These are phyloP conservation scores for Aspergillus amoenus DNA, from an alignment of 2,329 filamentous ascomycete species.

Conservation along the genomic window DNA sequence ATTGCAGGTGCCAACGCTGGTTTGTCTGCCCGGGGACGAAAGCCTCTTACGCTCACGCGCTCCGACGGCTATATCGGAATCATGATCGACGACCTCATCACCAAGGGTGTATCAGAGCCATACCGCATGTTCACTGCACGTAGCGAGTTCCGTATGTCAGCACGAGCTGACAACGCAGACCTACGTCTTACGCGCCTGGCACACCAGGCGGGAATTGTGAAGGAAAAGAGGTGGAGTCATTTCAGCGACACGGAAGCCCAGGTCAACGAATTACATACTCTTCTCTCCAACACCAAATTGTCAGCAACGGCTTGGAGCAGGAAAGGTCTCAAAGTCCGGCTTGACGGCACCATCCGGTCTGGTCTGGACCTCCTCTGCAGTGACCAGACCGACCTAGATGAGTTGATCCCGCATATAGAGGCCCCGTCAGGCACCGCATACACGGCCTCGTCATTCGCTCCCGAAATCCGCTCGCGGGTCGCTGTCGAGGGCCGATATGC, in stretches of 20 bases:
- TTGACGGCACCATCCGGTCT: slow-evolving; percentile 65
- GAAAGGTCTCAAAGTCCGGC: slow-evolving; percentile 67
- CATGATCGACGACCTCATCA: slow-evolving; percentile 97
- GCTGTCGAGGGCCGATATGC: slow-evolving; percentile 82
- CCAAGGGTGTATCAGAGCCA: slow-evolving; percentile 93
- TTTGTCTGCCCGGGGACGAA: slow-evolving; percentile 66
- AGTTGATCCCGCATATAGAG: slow-evolving; percentile 57
- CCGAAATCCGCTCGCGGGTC: slow-evolving; percentile 66
- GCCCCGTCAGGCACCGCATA: slow-evolving; percentile 29
- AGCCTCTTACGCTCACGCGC: slow-evolving; percentile 68
- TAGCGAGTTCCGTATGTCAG: slow-evolving; percentile 91
- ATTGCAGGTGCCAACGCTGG: slow-evolving; percentile 93
- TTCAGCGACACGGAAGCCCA: slow-evolving; percentile 67
- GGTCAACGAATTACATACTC: slow-evolving; percentile 63
- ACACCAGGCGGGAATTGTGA: slow-evolving; percentile 71
- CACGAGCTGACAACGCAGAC: slow-evolving; percentile 93
- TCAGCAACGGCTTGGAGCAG: slow-evolving; percentile 66
- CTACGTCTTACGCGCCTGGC: slow-evolving; percentile 78
- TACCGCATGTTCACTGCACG: slow-evolving; percentile 98
- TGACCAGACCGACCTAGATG: slow-evolving; percentile 57
- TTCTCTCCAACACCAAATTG: slow-evolving; percentile 60
- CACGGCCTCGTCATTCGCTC: slow-evolving; percentile 52
- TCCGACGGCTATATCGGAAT: slow-evolving; percentile 95
- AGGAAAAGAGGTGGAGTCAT: slow-evolving; percentile 72
- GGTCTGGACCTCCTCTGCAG: slow-evolving; percentile 79